A percentile compares a stretch with the other conserved stretches of the same genome.
phyloP scores from a whole-genome alignment of 768 basidiomycete genomes.

The Trametes coccinea region DNA sequence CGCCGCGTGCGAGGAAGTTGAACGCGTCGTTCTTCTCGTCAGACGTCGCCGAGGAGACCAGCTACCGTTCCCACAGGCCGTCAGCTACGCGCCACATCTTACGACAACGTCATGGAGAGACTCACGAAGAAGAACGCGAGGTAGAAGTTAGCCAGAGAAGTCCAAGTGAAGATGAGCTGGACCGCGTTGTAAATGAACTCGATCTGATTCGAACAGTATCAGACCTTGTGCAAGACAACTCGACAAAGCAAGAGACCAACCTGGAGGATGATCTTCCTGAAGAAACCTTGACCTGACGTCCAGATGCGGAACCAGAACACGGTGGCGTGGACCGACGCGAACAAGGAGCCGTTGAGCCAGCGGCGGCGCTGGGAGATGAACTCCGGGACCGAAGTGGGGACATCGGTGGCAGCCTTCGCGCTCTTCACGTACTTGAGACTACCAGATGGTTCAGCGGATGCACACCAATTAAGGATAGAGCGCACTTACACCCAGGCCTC shows the following conservation, averaged over 20 bases:
- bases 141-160: slow-evolving; percentile 90
- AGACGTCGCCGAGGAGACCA: slow-evolving; percentile 77
- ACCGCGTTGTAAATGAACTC: slow-evolving; percentile 92
- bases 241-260: slow-evolving; percentile 22
- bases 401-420: slow-evolving; percentile 95
- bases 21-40: slow-evolving; percentile 64
- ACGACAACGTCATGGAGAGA: slow-evolving; percentile 24
- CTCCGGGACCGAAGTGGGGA: slow-evolving; percentile 86
- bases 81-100: not conserved
- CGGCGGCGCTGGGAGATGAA: slow-evolving; percentile 94
- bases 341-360: slow-evolving; percentile 88
- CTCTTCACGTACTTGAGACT: slow-evolving; percentile 89
- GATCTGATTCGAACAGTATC: slow-evolving; percentile 41
- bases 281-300: slow-evolving; percentile 87
- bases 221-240: not conserved
- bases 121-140: slow-evolving; percentile 91
- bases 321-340: slow-evolving; percentile 91
- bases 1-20: slow-evolving; percentile 73
- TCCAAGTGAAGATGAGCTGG: slow-evolving; percentile 93
- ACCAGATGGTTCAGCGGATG: not conserved
- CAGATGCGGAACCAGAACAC: slow-evolving; percentile 88
- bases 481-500: slow-evolving; percentile 76
- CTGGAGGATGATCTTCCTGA: slow-evolving; percentile 77
- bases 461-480: not conserved
- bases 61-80: slow-evolving; percentile 40